These are phyloP conservation scores for Kwoniella bestiolae DNA, from an alignment of 768 basidiomycete genomes.

Conservation along the genomic window DNA sequence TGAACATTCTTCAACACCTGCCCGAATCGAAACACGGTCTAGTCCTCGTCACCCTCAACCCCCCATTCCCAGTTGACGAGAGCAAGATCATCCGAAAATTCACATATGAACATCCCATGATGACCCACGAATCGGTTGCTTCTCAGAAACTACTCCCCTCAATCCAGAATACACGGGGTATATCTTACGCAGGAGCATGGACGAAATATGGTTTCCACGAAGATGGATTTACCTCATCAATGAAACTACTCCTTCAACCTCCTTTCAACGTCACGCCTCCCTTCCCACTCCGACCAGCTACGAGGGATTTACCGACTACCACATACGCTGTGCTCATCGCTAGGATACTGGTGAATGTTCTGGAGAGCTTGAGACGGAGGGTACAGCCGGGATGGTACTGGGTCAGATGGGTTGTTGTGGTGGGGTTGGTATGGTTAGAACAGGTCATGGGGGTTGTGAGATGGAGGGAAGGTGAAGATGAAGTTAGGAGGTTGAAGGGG, in stretches of 20 bases:
- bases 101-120: constrained; percentile 72
- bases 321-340: constrained; percentile 3
- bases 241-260: constrained; percentile 40
- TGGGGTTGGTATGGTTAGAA: constrained; percentile 33
- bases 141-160: constrained; percentile 64
- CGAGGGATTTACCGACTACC: constrained; percentile 27
- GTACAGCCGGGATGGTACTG: constrained; percentile 28
- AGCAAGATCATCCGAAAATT: constrained; percentile 63
- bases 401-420: constrained; percentile 34
- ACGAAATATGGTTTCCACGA: constrained; percentile 81
- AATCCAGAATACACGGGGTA: constrained; percentile 69
- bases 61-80: constrained; percentile 66
- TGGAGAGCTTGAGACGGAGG: constrained; percentile 26
- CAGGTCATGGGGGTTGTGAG: constrained; percentile 20
- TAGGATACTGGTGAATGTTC: constrained; percentile 12
- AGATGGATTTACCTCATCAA: constrained; percentile 68
- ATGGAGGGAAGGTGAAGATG: constrained; percentile 15
- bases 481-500: constrained; percentile 33
- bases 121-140: constrained; percentile 65
- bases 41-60: constrained; percentile 73
- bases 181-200: constrained; percentile 74
- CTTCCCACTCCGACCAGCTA: constrained; percentile 44
- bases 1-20: constrained; percentile 77
- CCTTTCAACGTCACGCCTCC: constrained; percentile 46
- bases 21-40: constrained; percentile 65